Percentiles rank a stretch among this genome's conserved stretches.
These are phyloP conservation scores for Cyberlindnera lachancei DNA, from an alignment of 805 yeast genomes.

Conservation along the genomic window DNA sequence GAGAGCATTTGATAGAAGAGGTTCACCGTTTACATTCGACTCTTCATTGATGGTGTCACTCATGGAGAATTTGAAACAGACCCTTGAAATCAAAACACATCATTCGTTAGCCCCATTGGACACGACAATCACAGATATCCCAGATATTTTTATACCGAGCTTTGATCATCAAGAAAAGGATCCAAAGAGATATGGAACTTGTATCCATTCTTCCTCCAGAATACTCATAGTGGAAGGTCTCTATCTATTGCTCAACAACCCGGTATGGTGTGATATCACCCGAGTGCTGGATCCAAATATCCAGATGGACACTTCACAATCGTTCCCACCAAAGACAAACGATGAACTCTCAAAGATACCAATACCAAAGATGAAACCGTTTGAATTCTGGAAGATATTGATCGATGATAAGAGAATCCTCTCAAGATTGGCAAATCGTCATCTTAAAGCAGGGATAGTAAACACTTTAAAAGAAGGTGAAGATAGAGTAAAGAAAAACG, in stretches of 20 bases:
- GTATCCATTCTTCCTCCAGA: constrained; percentile 37
- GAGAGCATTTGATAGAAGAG: constrained; percentile 58
- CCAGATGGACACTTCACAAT: not conserved
- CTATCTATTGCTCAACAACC: constrained; percentile 53
- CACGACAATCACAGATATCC: constrained; percentile 20
- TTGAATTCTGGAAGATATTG: constrained; percentile 45
- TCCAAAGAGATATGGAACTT: constrained; percentile 51
- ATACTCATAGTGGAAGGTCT: constrained; percentile 71
- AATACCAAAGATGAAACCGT: constrained; percentile 20
- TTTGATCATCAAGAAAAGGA: constrained; percentile 73
- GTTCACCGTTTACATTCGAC: constrained; percentile 85
- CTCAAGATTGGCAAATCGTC: constrained; percentile 59
- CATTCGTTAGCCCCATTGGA: constrained; percentile 10
- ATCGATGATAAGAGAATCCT: constrained; percentile 40
- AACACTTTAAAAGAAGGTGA: constrained; percentile 40
- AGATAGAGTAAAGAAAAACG: constrained; percentile 46
- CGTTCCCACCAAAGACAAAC: not conserved
- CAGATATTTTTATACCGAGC: constrained; percentile 49
- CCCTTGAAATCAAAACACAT: constrained; percentile 6
- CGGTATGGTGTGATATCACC: constrained; percentile 50
- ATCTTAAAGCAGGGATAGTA: constrained; percentile 50
- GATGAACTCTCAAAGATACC: constrained; percentile 6
- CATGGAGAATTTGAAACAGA: constrained; percentile 9
- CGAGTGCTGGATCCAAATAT: constrained; percentile 23
- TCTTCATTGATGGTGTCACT: constrained; percentile 17